phyloP scores from a whole-genome alignment of 495 filamentous ascomycete genomes.

The Daldinia loculata region DNA sequence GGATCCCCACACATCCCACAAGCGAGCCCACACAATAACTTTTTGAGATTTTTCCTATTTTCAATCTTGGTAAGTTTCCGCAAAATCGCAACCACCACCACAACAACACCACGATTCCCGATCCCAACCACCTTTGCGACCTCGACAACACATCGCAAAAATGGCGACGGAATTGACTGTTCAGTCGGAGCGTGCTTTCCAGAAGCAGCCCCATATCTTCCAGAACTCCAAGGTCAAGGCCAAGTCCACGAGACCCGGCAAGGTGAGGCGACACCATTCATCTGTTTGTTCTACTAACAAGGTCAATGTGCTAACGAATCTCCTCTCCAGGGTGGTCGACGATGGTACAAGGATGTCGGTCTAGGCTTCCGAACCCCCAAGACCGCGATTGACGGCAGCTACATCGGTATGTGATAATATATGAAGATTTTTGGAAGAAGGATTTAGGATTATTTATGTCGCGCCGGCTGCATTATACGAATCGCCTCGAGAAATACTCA shows the following conservation, averaged over 20 bases:
- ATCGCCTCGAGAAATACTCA: not conserved
- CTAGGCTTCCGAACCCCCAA: constrained; percentile 98
- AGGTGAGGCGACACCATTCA: constrained; percentile 56
- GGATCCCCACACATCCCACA: constrained; percentile 27
- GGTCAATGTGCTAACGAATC: not conserved
- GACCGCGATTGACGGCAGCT: constrained; percentile 95
- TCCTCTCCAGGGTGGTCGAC: constrained; percentile 65
- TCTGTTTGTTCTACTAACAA: not conserved
- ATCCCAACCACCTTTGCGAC: constrained; percentile 48
- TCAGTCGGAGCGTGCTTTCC: constrained; percentile 97
- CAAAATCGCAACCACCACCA: constrained; percentile 39
- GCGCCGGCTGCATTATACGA: not conserved
- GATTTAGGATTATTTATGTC: not conserved
- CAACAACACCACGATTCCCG: constrained; percentile 37
- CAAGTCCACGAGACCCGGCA: constrained; percentile 84
- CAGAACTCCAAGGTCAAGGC: constrained; percentile 88
- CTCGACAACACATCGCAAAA: constrained; percentile 67
- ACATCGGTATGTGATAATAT: constrained; percentile 85
- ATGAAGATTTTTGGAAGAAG: constrained; percentile 4
- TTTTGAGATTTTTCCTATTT: constrained; percentile 45
- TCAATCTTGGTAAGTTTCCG: constrained; percentile 35
- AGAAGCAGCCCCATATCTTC: constrained; percentile 99
- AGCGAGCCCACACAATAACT: constrained; percentile 47
- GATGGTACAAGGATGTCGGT: constrained; percentile 99
- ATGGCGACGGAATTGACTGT: constrained; percentile 99